A percentile compares a stretch with the other conserved stretches of the same genome.
Evolutionary conservation across 306 rosid genomes (phyloP).

Genomic region (Trichosanthes cucumerina): DNA sequence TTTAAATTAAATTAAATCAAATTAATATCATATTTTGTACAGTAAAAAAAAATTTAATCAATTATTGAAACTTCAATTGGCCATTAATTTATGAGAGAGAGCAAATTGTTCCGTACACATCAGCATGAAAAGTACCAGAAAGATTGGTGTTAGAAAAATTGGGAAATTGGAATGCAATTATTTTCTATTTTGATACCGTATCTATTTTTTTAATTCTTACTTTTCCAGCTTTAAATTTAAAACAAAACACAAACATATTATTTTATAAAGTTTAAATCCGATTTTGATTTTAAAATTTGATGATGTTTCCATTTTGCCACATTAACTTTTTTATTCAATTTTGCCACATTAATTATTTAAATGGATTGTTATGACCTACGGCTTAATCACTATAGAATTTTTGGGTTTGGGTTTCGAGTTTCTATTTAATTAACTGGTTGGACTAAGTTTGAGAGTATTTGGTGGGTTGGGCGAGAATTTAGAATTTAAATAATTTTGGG

Average conservation of each 20-base stretch:
- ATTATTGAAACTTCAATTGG: background rate
- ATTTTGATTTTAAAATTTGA: no score
- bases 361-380: no score
- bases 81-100: background rate
- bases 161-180: background rate
- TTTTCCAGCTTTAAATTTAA: background rate
- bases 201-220: constrained; percentile 1
- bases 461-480: no score
- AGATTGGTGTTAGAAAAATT: background rate
- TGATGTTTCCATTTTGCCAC: background rate
- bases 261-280: background rate
- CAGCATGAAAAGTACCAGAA: background rate
- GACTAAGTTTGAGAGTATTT: no score
- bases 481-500: no score
- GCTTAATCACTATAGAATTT: no score
- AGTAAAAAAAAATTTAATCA: background rate
- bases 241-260: background rate
- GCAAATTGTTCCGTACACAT: constrained; percentile 6
- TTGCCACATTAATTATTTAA: no score
- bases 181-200: background rate
- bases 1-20: background rate
- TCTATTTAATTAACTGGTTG: no score
- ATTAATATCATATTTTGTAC: background rate
- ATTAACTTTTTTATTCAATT: no score
- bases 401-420: no score